Percentiles rank a stretch among this genome's conserved stretches.
Conservation (phyloP, 805 yeast genomes). For the Brettanomyces sp. region DNA sequence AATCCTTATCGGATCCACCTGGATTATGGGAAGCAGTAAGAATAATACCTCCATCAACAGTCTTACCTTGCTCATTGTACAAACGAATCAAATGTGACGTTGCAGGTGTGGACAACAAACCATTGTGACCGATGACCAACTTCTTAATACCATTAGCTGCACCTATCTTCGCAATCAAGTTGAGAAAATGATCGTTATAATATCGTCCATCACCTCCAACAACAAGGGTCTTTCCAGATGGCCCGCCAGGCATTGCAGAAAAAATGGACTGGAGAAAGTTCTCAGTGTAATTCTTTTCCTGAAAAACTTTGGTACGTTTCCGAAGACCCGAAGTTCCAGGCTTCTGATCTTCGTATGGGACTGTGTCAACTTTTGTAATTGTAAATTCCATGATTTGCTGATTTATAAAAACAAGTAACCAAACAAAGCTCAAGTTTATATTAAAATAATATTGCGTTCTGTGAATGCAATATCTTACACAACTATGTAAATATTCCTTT, state of each 20-base stretch:
- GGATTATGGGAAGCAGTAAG: constrained; percentile 97
- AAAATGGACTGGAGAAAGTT: constrained; percentile 86
- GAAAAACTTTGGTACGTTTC: constrained; percentile 80
- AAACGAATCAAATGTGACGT: constrained; percentile 88
- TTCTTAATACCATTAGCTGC: constrained; percentile 89
- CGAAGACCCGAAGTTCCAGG: constrained; percentile 98
- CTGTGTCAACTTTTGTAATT: constrained; percentile 41
- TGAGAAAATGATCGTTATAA: constrained; percentile 76
- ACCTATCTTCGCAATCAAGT: constrained; percentile 70
- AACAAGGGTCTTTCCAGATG: constrained; percentile 62
- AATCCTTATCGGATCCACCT: constrained; percentile 87
- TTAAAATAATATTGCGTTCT: no score
- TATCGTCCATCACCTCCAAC: constrained; percentile 97
- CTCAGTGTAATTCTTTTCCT: constrained; percentile 74
- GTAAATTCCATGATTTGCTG: constrained; percentile 8
- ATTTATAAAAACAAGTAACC: constrained; percentile 22
- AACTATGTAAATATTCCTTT: no score
- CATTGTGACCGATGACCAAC: constrained; percentile 79
- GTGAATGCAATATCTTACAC: no score
- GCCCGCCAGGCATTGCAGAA: constrained; percentile 86
- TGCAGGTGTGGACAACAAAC: constrained; percentile 91
- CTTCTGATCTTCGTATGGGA: constrained; percentile 80
- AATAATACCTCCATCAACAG: constrained; percentile 87
- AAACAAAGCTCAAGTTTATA: neutral
- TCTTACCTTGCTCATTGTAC: constrained; percentile 29